phyloP scores from a whole-genome alignment of 768 basidiomycete genomes.

The Cytidiella melzeri region DNA sequence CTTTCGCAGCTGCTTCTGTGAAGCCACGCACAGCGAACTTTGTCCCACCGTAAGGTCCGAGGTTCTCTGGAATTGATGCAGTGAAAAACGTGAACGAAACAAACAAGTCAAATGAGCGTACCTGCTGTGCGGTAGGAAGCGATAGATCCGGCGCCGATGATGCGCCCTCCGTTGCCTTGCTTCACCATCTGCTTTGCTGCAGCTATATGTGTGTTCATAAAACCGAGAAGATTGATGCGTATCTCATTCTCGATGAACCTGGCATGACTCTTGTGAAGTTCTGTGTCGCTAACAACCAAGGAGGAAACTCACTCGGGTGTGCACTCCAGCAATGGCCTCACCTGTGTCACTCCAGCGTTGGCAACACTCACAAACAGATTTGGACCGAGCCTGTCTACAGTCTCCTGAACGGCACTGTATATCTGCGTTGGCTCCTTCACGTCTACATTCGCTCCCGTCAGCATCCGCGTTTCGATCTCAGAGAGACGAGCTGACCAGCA shows the following conservation, averaged over 20 bases:
- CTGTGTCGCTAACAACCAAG: background rate
- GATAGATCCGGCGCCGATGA: conserved; percentile 27
- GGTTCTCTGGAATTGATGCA: conserved; percentile 18
- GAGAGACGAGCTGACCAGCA: conserved; percentile 16
- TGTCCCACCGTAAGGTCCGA: conserved; percentile 27
- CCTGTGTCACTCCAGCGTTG: conserved; percentile 28
- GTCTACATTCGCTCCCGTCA: conserved; percentile 15
- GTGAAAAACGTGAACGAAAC: background rate
- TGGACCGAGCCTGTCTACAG: conserved; percentile 25
- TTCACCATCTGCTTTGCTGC: conserved; percentile 31
- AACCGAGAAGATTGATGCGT: conserved; percentile 22
- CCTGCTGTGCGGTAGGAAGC: conserved; percentile 27
- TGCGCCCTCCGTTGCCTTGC: conserved; percentile 26
- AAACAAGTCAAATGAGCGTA: conserved; percentile 2
- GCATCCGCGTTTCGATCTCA: background rate
- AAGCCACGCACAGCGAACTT: conserved; percentile 31
- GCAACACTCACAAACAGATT: conserved; percentile 26
- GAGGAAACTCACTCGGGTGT: conserved; percentile 21
- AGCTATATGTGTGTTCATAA: conserved; percentile 29
- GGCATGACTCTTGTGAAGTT: background rate
- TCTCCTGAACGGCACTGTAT: conserved; percentile 25
- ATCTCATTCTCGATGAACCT: conserved; percentile 26
- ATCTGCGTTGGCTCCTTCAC: conserved; percentile 25
- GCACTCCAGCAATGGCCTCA: conserved; percentile 25
- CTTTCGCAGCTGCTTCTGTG: conserved; percentile 28